A percentile compares a stretch with the other conserved stretches of the same genome.
phyloP scores from a whole-genome alignment of 2,329 filamentous ascomycete genomes.

The Cadophora malorum region DNA sequence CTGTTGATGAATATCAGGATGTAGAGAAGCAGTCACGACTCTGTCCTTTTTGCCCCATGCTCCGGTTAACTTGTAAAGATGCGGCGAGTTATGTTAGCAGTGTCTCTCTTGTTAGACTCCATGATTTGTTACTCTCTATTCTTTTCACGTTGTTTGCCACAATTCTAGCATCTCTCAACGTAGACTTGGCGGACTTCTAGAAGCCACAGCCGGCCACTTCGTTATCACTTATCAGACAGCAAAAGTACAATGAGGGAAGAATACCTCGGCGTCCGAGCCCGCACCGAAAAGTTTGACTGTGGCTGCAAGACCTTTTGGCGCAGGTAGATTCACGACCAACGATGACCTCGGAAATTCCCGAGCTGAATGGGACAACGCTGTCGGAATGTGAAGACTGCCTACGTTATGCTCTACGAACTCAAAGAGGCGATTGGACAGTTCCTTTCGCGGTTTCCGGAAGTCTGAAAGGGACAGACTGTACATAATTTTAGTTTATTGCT shows the following conservation, averaged over 20 bases:
- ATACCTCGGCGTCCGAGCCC: background rate
- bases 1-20: too few relatives aligned
- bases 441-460: too few relatives aligned
- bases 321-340: background rate
- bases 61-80: too few relatives aligned
- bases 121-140: too few relatives aligned
- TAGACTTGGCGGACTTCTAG: background rate
- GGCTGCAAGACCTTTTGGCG: background rate
- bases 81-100: too few relatives aligned
- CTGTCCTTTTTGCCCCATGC: too few relatives aligned
- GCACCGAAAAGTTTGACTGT: background rate
- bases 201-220: background rate
- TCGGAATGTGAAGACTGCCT: background rate
- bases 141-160: background rate
- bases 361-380: background rate
- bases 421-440: background rate
- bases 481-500: too few relatives aligned
- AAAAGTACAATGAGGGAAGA: background rate
- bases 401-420: background rate
- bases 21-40: too few relatives aligned
- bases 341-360: background rate
- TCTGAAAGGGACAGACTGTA: too few relatives aligned
- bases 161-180: background rate
- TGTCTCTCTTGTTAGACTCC: too few relatives aligned
- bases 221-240: background rate